These are phyloP conservation scores for Tuber aestivum DNA, from an alignment of 495 filamentous ascomycete genomes.

Conservation along the genomic window DNA sequence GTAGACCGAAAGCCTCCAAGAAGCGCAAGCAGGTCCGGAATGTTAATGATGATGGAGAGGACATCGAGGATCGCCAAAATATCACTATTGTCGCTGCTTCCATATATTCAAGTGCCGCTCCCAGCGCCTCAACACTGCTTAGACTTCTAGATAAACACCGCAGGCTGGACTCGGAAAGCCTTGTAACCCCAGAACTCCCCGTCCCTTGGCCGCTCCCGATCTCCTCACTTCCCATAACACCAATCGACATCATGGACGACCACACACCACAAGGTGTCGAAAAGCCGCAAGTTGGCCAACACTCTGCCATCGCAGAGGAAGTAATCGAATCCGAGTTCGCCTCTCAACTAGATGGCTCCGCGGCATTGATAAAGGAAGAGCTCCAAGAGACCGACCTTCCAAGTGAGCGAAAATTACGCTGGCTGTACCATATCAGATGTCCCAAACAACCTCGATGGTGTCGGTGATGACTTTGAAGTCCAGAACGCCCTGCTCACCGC, in stretches of 20 bases:
- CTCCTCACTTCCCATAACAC: conserved; percentile 1
- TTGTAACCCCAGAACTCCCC: conserved; percentile 50
- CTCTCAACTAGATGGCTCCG: conserved; percentile 28
- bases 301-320: conserved; percentile 35
- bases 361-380: conserved; percentile 26
- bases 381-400: conserved; percentile 28
- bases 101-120: not conserved
- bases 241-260: conserved; percentile 2
- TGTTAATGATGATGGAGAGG: conserved; percentile 44
- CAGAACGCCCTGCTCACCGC: conserved; percentile 63
- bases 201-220: conserved; percentile 18
- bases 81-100: not conserved
- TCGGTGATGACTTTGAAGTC: conserved; percentile 81
- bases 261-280: conserved; percentile 8
- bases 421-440: conserved; percentile 27
- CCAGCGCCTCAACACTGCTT: not conserved
- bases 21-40: conserved; percentile 47
- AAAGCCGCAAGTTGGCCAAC: conserved; percentile 33
- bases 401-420: conserved; percentile 23
- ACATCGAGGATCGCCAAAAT: conserved; percentile 29
- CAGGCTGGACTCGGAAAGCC: conserved; percentile 52
- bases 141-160: not conserved
- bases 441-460: conserved; percentile 52
- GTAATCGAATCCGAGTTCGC: conserved; percentile 38
- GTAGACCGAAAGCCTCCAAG: conserved; percentile 56